Percentiles rank a stretch among this genome's conserved stretches.
These are phyloP conservation scores for Ceratocystis destructans DNA, from an alignment of 2,329 filamentous ascomycete genomes.

Conservation along the genomic window DNA sequence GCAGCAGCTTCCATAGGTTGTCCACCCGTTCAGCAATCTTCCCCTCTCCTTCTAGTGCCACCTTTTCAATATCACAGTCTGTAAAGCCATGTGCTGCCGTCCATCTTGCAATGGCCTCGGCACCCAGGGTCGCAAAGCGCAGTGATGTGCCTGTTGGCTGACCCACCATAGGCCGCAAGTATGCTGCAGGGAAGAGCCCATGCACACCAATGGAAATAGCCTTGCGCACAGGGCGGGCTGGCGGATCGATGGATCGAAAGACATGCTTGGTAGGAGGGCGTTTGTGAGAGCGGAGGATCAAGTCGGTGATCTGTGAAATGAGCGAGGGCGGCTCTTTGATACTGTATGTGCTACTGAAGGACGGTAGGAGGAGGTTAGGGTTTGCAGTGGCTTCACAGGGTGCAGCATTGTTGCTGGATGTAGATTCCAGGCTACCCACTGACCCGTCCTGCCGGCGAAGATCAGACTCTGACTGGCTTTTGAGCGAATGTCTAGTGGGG, in stretches of 20 bases:
- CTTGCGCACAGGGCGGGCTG: conserved; percentile 51
- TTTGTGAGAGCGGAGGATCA: conserved; percentile 37
- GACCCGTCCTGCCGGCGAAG: conserved; percentile 3
- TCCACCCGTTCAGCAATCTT: conserved; percentile 81
- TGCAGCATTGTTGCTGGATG: not conserved
- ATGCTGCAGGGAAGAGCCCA: conserved; percentile 77
- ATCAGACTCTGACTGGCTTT: conserved; percentile 1
- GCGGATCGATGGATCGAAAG: conserved; percentile 52
- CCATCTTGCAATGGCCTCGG: conserved; percentile 73
- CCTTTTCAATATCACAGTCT: conserved; percentile 77
- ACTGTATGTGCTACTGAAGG: conserved; percentile 54
- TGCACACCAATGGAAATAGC: conserved; percentile 90
- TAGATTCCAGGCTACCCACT: conserved; percentile 7
- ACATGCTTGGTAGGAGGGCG: conserved; percentile 54
- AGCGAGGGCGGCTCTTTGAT: conserved; percentile 56
- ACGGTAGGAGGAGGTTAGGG: conserved; percentile 54
- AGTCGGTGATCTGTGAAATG: conserved; percentile 48
- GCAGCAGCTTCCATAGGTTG: conserved; percentile 80
- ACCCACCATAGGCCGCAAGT: conserved; percentile 80
- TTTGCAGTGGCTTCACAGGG: conserved; percentile 21
- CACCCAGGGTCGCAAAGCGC: conserved; percentile 77
- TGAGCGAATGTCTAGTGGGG: conserved; percentile 20
- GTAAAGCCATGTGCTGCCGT: conserved; percentile 56
- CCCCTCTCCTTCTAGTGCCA: conserved; percentile 88
- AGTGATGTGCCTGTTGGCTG: conserved; percentile 93